These are phyloP conservation scores for Penicillium rolfsii DNA, from an alignment of 2,329 filamentous ascomycete species.

Conservation along the genomic window DNA sequence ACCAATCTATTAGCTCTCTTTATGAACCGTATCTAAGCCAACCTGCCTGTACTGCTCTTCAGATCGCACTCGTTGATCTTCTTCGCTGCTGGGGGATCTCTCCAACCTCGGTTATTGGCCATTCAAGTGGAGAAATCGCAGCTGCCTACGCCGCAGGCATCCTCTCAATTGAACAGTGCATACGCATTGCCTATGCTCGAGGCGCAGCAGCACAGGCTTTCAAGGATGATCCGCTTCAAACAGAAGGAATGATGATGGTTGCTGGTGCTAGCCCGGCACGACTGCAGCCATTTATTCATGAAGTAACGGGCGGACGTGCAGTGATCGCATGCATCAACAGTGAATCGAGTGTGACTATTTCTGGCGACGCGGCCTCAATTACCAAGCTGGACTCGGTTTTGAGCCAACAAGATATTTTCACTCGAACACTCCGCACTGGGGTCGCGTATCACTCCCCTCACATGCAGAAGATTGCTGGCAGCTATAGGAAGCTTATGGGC, in stretches of 20 bases:
- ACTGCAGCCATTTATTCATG: constrained; percentile 25
- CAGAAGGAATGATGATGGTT: constrained; percentile 34
- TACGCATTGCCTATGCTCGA: constrained; percentile 32
- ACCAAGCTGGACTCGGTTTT: constrained; percentile 18
- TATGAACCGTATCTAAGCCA: constrained; percentile 36
- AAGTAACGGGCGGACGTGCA: constrained; percentile 22
- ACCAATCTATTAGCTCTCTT: constrained; percentile 24
- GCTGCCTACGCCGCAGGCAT: constrained; percentile 38
- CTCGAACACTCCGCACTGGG: constrained; percentile 32
- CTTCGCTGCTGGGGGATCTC: constrained; percentile 32
- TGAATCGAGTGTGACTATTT: constrained; percentile 31
- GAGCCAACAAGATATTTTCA: constrained; percentile 30
- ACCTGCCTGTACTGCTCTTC: constrained; percentile 37
- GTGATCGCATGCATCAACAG: constrained; percentile 34
- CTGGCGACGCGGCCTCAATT: constrained; percentile 29
- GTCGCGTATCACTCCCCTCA: constrained; percentile 39
- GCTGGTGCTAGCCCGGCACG: constrained; percentile 27
- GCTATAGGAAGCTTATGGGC: constrained; percentile 24
- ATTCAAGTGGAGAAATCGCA: constrained; percentile 40
- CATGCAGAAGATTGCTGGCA: constrained; percentile 29
- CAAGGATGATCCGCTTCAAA: constrained; percentile 19
- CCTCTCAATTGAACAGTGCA: constrained; percentile 25
- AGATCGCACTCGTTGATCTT: constrained; percentile 37
- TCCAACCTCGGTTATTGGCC: constrained; percentile 34
- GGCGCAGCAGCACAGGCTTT: constrained; percentile 26